A percentile compares a stretch with the other conserved stretches of the same genome.
phyloP scores from a whole-genome alignment of 257 asterid genomes.

The Solanum gandarillasii region DNA sequence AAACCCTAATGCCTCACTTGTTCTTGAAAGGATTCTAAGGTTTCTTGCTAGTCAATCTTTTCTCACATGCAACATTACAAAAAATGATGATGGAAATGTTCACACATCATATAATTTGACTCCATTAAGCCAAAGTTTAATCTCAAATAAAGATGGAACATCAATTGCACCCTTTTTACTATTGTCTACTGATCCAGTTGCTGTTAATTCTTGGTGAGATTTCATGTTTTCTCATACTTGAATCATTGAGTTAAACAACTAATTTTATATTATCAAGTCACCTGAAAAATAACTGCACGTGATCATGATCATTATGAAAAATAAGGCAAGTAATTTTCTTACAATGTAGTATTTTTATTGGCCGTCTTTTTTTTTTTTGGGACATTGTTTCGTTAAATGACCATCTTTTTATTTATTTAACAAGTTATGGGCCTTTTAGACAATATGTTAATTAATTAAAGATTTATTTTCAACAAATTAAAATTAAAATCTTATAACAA shows the following conservation, averaged over 20 bases:
- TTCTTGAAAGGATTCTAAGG: slow-evolving; percentile 3
- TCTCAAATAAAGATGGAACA: neutral
- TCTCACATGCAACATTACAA: neutral
- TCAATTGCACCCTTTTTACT: neutral
- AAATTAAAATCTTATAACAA: neutral
- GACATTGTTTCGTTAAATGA: no score
- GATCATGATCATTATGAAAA: no score
- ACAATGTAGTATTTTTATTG: no score
- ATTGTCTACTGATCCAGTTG: neutral
- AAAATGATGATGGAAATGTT: neutral
- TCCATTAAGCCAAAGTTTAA: neutral
- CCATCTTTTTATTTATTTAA: no score
- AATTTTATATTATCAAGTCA: neutral
- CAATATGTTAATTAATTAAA: neutral
- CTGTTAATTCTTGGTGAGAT: neutral
- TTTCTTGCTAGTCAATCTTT: slow-evolving; percentile 4
- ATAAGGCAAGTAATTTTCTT: no score
- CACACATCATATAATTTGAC: neutral
- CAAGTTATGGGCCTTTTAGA: no score
- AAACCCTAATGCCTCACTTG: neutral
- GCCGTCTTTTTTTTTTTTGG: no score
- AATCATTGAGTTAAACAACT: neutral
- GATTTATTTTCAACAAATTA: neutral
- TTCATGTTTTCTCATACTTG: neutral
- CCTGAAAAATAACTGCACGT: neutral